Evolutionary conservation across 441 rosid species (phyloP).

Genomic region (Brassica balearica): DNA sequence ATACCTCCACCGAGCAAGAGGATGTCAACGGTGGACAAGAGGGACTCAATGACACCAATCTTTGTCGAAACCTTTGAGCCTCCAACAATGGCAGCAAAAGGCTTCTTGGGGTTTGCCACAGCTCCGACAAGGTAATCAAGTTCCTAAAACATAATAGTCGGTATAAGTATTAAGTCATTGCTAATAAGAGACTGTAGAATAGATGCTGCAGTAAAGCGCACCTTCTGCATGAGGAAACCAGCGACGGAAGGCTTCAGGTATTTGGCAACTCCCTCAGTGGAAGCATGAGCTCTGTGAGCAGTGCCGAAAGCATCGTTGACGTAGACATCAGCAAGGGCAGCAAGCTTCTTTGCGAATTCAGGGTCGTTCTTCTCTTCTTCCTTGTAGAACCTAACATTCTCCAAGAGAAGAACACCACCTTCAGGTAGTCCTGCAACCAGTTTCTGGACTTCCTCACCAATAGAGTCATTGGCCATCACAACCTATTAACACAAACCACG

Average conservation of each 20-base stretch:
- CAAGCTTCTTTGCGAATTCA: constrained; percentile 94
- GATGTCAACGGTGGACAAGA: constrained; percentile 68
- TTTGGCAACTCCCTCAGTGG: constrained; percentile 92
- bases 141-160: constrained; percentile 41
- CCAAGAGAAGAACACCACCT: too few species aligned
- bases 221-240: constrained; percentile 94
- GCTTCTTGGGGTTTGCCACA: constrained; percentile 88
- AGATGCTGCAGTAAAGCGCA: too few species aligned
- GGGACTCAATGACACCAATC: constrained; percentile 95
- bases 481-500: too few species aligned
- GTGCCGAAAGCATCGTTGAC: constrained; percentile 97
- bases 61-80: constrained; percentile 90
- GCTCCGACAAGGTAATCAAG: constrained; percentile 97
- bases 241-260: constrained; percentile 94
- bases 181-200: too few species aligned
- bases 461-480: too few species aligned
- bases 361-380: constrained; percentile 98
- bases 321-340: constrained; percentile 84
- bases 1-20: constrained; percentile 93
- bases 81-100: constrained; percentile 96
- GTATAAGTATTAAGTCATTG: too few species aligned
- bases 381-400: constrained; percentile 77
- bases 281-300: constrained; percentile 98
- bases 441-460: too few species aligned
- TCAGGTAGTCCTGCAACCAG: too few species aligned